These are phyloP conservation scores for Panus rudis DNA, from an alignment of 768 basidiomycete genomes.

Conservation along the genomic window DNA sequence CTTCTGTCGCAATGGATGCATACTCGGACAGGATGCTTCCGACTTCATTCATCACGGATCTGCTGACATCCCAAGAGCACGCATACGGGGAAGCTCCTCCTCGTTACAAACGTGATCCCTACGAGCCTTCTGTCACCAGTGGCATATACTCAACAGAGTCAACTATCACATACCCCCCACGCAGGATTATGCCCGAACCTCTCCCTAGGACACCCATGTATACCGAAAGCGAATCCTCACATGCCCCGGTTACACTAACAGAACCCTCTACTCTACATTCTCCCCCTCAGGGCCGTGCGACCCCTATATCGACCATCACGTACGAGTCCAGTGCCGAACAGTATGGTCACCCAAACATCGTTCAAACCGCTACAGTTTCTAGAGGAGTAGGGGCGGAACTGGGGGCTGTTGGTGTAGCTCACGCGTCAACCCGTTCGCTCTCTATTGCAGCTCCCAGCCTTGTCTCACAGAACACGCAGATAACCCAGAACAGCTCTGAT, in stretches of 20 bases:
- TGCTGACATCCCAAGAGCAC: conserved; percentile 28
- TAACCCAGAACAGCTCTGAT: conserved; percentile 8
- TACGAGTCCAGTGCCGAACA: not conserved
- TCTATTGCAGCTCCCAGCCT: too few species aligned
- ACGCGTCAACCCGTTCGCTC: not conserved
- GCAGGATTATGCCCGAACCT: conserved; percentile 2
- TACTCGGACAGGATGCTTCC: conserved; percentile 51
- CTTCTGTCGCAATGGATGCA: conserved; percentile 49
- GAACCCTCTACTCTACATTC: not conserved
- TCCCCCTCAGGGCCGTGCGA: conserved; percentile 3
- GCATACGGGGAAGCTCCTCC: not conserved
- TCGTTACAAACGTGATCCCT: conserved; percentile 3
- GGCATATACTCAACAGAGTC: conserved; percentile 8
- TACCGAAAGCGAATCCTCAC: too few species aligned
- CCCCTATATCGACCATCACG: conserved; percentile 3
- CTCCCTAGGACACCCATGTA: not conserved
- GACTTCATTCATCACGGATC: conserved; percentile 54
- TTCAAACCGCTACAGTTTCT: too few species aligned
- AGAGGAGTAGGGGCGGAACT: too few species aligned
- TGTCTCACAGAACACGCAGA: too few species aligned
- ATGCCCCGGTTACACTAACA: not conserved
- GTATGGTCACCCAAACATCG: too few species aligned
- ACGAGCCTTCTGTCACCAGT: conserved; percentile 11
- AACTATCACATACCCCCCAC: conserved; percentile 11
- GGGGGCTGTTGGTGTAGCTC: not conserved